A percentile compares a stretch with the other conserved stretches of the same genome.
Evolutionary conservation across 2,329 filamentous ascomycete genomes (phyloP).

Genomic region (Colletotrichum horii): DNA sequence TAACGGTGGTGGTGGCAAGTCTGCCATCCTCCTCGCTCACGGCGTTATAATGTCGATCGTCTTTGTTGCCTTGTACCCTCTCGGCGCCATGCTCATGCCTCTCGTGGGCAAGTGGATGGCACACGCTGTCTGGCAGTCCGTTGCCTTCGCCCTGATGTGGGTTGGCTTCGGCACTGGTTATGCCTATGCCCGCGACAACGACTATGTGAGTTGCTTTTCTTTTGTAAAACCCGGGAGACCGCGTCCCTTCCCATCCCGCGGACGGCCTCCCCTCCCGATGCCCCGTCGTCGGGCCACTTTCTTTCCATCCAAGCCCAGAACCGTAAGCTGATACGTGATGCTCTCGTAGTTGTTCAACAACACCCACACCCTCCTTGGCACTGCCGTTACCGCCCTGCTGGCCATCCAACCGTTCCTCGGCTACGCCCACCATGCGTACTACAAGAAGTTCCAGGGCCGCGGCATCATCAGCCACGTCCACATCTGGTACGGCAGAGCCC

Average conservation of each 20-base stretch:
- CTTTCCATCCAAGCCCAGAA: neutral
- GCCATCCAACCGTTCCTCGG: conserved; percentile 64
- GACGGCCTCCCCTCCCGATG: neutral
- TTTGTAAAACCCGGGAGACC: neutral
- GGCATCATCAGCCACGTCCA: conserved; percentile 60
- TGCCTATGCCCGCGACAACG: conserved; percentile 44
- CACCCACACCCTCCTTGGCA: conserved; percentile 62
- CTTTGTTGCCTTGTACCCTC: conserved; percentile 63
- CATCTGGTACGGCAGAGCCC: conserved; percentile 65
- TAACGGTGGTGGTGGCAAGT: conserved; percentile 18
- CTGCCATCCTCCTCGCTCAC: conserved; percentile 47
- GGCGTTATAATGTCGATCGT: conserved; percentile 67
- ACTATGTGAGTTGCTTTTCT: conserved; percentile 42
- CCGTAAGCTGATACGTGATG: conserved; percentile 16
- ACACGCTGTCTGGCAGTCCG: conserved; percentile 61
- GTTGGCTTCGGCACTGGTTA: conserved; percentile 64
- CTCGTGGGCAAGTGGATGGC: conserved; percentile 60
- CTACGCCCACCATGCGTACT: conserved; percentile 61
- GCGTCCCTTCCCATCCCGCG: neutral
- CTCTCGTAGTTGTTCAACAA: conserved; percentile 52
- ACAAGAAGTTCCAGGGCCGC: conserved; percentile 49
- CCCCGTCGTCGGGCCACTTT: neutral
- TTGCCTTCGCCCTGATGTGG: conserved; percentile 64
- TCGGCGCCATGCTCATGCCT: conserved; percentile 66
- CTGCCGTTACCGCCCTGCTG: conserved; percentile 58